A percentile compares a stretch with the other conserved stretches of the same genome.
Conservation (phyloP, 148 eudicot genomes). For the Spergularia marina region DNA sequence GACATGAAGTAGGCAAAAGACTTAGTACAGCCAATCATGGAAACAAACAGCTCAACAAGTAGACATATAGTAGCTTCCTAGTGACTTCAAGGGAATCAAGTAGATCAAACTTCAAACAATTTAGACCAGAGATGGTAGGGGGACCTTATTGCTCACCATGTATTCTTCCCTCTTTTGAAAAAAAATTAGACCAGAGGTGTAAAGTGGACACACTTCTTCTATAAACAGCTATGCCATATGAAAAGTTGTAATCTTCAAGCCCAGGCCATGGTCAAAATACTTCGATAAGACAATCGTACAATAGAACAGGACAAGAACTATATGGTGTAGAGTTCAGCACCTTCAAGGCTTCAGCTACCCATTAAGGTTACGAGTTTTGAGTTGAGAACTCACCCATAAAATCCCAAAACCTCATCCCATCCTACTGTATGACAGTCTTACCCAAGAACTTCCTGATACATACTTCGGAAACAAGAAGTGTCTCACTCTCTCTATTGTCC, state of each 20-base stretch:
- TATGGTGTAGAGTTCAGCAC: background rate
- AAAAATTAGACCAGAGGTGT: background rate
- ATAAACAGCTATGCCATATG: background rate
- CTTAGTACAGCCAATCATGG: too few relatives aligned
- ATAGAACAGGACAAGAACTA: background rate
- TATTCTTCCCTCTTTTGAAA: too few relatives aligned
- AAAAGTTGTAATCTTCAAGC: background rate
- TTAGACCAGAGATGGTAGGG: background rate
- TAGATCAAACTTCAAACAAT: slow-evolving; percentile 2
- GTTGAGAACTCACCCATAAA: background rate
- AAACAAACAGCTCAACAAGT: too few relatives aligned
- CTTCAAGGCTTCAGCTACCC: background rate
- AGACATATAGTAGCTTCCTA: too few relatives aligned
- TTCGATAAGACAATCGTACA: background rate
- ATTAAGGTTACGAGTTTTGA: background rate
- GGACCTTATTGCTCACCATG: too few relatives aligned
- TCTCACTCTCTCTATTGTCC: background rate
- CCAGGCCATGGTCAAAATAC: background rate
- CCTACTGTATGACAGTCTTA: background rate
- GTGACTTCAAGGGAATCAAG: background rate
- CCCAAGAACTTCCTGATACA: background rate
- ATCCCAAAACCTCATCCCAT: background rate
- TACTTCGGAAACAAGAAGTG: background rate
- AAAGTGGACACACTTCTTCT: background rate
- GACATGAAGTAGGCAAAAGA: background rate